Evolutionary conservation across 305 asterid genomes (phyloP), one percentile per base, ranked within the genome.

Genomic region (Fraxinus nigra): DNA sequence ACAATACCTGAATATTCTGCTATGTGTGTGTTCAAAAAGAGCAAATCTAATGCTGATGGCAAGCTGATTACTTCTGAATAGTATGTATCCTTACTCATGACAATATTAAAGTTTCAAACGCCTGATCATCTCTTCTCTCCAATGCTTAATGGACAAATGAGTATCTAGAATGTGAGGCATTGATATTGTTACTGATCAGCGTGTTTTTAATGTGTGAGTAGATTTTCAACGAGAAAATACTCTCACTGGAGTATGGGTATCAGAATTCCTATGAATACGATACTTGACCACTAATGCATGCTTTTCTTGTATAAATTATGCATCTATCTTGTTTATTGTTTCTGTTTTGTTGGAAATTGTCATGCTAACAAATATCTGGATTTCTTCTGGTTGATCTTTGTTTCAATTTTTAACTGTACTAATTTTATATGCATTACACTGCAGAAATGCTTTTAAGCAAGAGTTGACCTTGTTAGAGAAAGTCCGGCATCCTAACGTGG

Each of bases 401-500:
- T 74, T 46, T 59, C 61, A 76, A 59, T 20, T 59, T 24, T 18
- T 75, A 81, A 37, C 81, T 81, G 67, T 80, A 85, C 88, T 85
- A 76, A 87, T 83, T 22, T 78, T 20, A 63, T 76, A 32, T 81
- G 26, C 40, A 7, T 79, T 78, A 75, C 82, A 59, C 75, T 88
- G 88, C 97, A 95, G 99, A 93, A 94, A 93, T 87, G 84, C 89
- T 80, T 97, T 97, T 91, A 90, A 87, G 85, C 93, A 94, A 81
- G 99, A 97, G 88, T 85, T 97, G 80, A 92, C 97, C 54, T 43
- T 93, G 88, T 84, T 94, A 84, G 98, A 97, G 87, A 94, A 89
- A 92, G 98, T 97, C 82, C 92, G 99, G 77, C 99, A 97, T 91
- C 99, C 99, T 51, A 97, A 97, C 59, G 92, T 94, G 80, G 96